Base-by-base conservation (phyloP, 1,139 yeast species). In the Sporopachydermia cereana region DNA sequence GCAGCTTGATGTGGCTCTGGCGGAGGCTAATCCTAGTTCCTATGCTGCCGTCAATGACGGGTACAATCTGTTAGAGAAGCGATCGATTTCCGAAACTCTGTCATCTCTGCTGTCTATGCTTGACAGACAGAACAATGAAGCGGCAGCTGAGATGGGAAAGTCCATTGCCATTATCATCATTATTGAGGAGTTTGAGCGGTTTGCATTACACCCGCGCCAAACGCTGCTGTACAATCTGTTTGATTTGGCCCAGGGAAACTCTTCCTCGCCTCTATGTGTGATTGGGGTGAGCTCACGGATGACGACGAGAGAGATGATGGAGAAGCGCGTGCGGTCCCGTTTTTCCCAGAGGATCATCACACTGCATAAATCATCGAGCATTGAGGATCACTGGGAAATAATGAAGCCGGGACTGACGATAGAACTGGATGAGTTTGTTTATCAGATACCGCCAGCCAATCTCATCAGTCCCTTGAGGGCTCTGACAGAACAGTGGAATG, bases 271-370 rank as follows among this genome's bases (percentile, higher is more conserved):
- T 1, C 77, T 89, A 2, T 77, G 93, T 46, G 84, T 91, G 3
- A 63, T 91, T 45, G 97, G 97, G 1, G 63, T 84, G 3, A 80
- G 95, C 1, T 72, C 91, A 1, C 79, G 81, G 47, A 68, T 85
- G 29, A 84, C 84, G 5, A 72, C 86, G 0, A 67, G 89, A 45
- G 97, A 91, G 54, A 69, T 77, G 52, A 67, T 91, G 46, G 99
- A 93, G 58, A 91, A 89, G 57, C 72, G 99, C 53, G 97, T 93
- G 0, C 74, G 88, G 53, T 82, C 94, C 48, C 68, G 99, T 50
- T 91, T 89, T 60, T 80, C 94, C 29, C 96, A 89, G 57, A 66
- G 95, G 45, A 65, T 84, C 2, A 71, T 85, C 29, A 70, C 75
- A 30, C 67, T 86, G 41, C 72, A 73, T 41, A 79, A 78, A 45